Base-by-base conservation (phyloP, 129 eudicot species). In the Scalesia atractyloides region DNA sequence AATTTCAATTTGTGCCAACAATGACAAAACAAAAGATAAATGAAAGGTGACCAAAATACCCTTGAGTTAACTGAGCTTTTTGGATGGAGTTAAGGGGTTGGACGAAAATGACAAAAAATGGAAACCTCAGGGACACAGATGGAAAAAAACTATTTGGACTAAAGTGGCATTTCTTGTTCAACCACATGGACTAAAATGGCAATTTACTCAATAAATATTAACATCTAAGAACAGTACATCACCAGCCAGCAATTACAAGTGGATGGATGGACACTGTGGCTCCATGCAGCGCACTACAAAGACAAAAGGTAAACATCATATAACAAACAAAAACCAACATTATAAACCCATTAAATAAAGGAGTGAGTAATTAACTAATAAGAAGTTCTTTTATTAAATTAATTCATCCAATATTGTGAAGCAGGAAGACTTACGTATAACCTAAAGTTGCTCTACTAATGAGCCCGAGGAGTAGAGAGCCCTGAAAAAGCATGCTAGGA, bases 191-290 rank as follows among this genome's bases (percentile, higher is more conserved):
- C 34, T 30, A 30, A 2, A 30, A 30, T 30, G 34, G 34, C 34
- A 30, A 30, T 30, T 30, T 30, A 30, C 34, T 30, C 34, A 66
- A 13, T 69, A 43, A 51, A 53, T 9, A 63, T 69, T 62, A 68
- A 73, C 39, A 68, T 67, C 67, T 58, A 69, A 64, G 66, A 74
- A 81, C 69, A 80, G 77, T 73, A 79, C 73, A 75, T 86, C 79
- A 95, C 99, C 97, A 91, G 97, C 97, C 99, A 80, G 95, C 97
- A 54, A 95, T 88, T 69, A 95, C 99, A 74, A 95, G 89, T 30
- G 99, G 99, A 81, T 95, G 99, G 61, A 95, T 88, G 16, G 96
- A 69, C 61, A 95, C 94, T 20, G 92, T 82, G 66, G 97, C 86
- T 44, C 96, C 97, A 80, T 95, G 99, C 96, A 95, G 81, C 18